A percentile compares a stretch with the other conserved stretches of the same genome.
These are phyloP conservation scores for Adansonia digitata DNA, from an alignment of 345 rosid species.

Conservation along the genomic window DNA sequence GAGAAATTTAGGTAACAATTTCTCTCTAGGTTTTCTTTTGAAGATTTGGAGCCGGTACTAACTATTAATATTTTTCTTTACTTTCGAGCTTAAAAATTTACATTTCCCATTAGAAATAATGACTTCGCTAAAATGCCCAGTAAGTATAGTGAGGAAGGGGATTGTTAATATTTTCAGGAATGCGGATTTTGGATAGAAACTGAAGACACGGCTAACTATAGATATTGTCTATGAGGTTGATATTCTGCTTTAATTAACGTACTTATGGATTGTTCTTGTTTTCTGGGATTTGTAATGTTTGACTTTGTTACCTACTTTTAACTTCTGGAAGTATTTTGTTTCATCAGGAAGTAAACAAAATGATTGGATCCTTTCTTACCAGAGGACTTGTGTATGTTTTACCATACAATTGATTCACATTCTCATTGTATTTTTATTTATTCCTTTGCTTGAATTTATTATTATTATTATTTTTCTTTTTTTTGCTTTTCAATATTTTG, in stretches of 20 bases:
- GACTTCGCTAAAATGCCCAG: background rate
- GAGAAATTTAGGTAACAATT: background rate
- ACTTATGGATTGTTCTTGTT: background rate
- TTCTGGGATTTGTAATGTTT: constrained; percentile 1
- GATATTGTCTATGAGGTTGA: background rate
- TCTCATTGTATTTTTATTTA: constrained; percentile 6
- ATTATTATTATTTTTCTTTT: background rate
- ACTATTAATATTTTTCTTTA: background rate
- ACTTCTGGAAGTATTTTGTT: constrained; percentile 1
- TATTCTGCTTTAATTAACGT: background rate
- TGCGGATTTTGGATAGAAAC: background rate
- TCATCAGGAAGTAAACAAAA: constrained; percentile 18
- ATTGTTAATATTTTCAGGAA: background rate
- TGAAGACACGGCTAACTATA: background rate
- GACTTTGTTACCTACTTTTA: background rate
- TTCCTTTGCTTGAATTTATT: background rate
- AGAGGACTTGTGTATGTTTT: constrained; percentile 52
- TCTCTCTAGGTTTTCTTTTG: too few species aligned
- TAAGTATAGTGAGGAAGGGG: background rate
- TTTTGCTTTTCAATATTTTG: background rate
- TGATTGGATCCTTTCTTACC: constrained; percentile 54
- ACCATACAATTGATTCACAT: background rate
- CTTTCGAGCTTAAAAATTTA: background rate
- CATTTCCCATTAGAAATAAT: background rate
- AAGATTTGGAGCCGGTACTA: background rate